A percentile compares a stretch with the other conserved stretches of the same genome.
Evolutionary conservation across 1,284 basidiomycete species (phyloP).

Genomic region (Ustilago tritici): DNA sequence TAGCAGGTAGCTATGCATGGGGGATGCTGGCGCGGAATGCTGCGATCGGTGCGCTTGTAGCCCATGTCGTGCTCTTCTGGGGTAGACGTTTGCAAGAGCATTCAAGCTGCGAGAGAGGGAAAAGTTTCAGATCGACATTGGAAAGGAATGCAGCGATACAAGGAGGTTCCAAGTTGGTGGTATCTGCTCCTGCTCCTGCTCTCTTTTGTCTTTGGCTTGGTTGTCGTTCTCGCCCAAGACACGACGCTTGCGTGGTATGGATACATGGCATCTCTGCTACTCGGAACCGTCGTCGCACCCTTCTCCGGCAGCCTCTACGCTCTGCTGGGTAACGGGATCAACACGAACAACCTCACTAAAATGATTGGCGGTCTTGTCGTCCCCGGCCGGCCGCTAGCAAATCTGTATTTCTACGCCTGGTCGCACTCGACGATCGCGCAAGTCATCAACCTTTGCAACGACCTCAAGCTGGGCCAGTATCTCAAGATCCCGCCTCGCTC

Average conservation of each 20-base stretch:
- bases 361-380: slow-evolving; percentile 47
- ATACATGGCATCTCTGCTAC: slow-evolving; percentile 40
- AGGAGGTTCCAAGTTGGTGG: slow-evolving; percentile 65
- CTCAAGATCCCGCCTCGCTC: slow-evolving; percentile 57
- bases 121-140: slow-evolving; percentile 76
- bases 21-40: slow-evolving; percentile 71
- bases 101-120: slow-evolving; percentile 73
- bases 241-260: slow-evolving; percentile 56
- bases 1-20: slow-evolving; percentile 74
- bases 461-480: slow-evolving; percentile 58
- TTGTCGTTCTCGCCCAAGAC: slow-evolving; percentile 46
- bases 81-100: slow-evolving; percentile 68
- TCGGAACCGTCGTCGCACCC: slow-evolving; percentile 45
- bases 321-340: slow-evolving; percentile 35
- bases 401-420: slow-evolving; percentile 55
- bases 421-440: slow-evolving; percentile 47
- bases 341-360: slow-evolving; percentile 50
- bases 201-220: slow-evolving; percentile 41
- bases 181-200: slow-evolving; percentile 57
- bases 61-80: slow-evolving; percentile 74
- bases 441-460: slow-evolving; percentile 44
- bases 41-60: slow-evolving; percentile 74
- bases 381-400: slow-evolving; percentile 52
- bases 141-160: slow-evolving; percentile 63
- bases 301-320: slow-evolving; percentile 47